phyloP scores from a whole-genome alignment of 208 protist genomes.

The Trypanosoma boissoni region DNA sequence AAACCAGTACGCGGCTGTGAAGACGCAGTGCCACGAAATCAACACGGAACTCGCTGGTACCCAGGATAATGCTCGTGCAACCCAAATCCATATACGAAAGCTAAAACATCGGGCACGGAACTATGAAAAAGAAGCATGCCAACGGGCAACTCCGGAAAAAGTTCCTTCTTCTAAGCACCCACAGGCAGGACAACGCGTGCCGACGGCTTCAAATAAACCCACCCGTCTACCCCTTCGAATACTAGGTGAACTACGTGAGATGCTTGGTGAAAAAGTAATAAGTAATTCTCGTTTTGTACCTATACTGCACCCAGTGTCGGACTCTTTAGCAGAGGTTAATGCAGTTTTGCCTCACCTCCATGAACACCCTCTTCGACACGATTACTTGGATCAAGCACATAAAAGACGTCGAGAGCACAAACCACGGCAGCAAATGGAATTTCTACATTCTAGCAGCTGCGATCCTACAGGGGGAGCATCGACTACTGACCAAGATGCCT shows the following conservation, averaged over 20 bases:
- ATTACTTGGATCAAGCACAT: no score
- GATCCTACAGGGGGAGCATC: constrained; percentile 1
- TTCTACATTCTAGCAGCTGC: background rate
- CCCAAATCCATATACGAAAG: background rate
- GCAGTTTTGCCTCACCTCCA: no score
- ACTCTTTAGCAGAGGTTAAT: background rate
- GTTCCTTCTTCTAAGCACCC: no score
- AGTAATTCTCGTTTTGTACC: background rate
- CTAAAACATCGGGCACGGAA: background rate
- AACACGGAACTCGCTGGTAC: constrained; percentile 1
- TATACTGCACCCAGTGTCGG: background rate
- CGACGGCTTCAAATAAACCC: background rate
- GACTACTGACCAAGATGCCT: constrained; percentile 16
- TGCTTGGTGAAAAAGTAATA: constrained; percentile 9
- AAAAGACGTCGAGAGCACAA: no score
- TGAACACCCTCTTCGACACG: no score
- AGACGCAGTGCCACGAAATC: constrained; percentile 13
- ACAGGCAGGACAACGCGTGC: background rate
- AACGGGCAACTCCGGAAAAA: background rate
- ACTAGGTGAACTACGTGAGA: constrained; percentile 6
- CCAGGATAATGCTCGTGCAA: constrained; percentile 12
- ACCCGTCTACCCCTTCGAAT: constrained; percentile 20
- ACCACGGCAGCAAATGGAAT: background rate
- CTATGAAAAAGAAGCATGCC: background rate
- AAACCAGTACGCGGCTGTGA: constrained; percentile 37